Evolutionary conservation across 2,329 filamentous ascomycete species (phyloP).

Genomic region (Calonectria fujianensis): DNA sequence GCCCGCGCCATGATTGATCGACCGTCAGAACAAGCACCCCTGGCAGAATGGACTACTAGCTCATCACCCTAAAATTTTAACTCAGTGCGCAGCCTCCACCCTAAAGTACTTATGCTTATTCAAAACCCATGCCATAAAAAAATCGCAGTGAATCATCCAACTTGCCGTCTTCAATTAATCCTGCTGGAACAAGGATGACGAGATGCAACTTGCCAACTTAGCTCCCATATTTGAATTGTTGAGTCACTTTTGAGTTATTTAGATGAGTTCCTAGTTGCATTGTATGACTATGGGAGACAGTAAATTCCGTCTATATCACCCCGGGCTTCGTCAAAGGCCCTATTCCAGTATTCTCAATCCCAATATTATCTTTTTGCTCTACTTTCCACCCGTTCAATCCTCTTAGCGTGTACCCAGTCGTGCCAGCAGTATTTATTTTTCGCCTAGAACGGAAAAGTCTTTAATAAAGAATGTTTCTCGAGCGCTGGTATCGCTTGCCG

Average conservation of each 20-base stretch:
- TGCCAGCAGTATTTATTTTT: not conserved
- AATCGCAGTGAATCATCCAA: not conserved
- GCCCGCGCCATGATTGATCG: not conserved
- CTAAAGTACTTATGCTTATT: not conserved
- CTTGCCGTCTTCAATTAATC: not conserved
- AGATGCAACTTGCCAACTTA: not conserved
- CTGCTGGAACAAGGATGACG: not conserved
- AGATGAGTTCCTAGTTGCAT: not conserved
- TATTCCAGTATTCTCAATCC: not conserved
- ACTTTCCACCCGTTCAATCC: not conserved
- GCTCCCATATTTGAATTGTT: not conserved
- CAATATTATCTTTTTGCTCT: not conserved
- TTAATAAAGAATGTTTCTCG: not conserved
- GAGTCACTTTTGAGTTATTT: not conserved
- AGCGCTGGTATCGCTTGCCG: constrained; percentile 31
- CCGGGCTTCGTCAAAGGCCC: not conserved
- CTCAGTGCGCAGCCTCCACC: not conserved
- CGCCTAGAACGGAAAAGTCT: not conserved
- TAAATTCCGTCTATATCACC: not conserved
- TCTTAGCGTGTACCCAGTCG: not conserved
- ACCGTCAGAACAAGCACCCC: not conserved
- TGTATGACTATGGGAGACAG: not conserved
- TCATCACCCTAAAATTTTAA: not conserved
- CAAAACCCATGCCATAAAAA: not conserved
- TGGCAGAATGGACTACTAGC: not conserved